Evolutionary conservation across 164 flowering plant species (phyloP), one percentile per base, ranked within the genome.

Genomic region (Magnolia kwangsiensis): DNA sequence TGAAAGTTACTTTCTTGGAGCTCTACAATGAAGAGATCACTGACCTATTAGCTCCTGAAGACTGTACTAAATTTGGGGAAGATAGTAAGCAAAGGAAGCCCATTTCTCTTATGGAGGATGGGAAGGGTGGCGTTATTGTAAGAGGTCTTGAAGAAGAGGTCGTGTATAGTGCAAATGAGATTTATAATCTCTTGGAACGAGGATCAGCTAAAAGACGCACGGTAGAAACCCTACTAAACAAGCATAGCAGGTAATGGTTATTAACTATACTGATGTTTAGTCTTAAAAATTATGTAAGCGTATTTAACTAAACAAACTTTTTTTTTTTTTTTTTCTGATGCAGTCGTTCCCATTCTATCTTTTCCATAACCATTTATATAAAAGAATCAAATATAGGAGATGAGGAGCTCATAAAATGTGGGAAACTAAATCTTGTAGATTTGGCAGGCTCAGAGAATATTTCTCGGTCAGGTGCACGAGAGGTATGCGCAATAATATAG

Each of bases 11-110:
- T 23, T 82, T 82, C 65, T 73, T 82, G 72, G 84, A 82, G 78
- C 75, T 82, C n/a, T 82, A 80, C 74, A 82, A 82, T 82, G 84
- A 79, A 80, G 84, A 82, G 77, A 75, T 82, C 67, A 82, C 84
- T 69, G 84, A 82, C 65, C 31, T 82, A 6, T 59, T 82, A 70
- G 82, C 84, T 64, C 75, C 75, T 69, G 84, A 82, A 75, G 84
- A 80, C 11, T 64, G 49, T 50, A 64, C 24, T 49, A 80, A 50
- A 78, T 72, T 50, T 67, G 37, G 49, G 21, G 84, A 80, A 21
- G 82, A 80, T 50, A 8, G 16, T 14, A 82, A 45, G 63, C 82
- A 82, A 69, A 82, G 68, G 77, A 82, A 80, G 75, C 77, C 77
- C 18, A 80, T 82, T 65, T 77, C 80, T 9, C 72, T 82, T 19